These are phyloP conservation scores for Nicotiana tomentosiformis DNA, from an alignment of 257 asterid genomes.

Conservation along the genomic window DNA sequence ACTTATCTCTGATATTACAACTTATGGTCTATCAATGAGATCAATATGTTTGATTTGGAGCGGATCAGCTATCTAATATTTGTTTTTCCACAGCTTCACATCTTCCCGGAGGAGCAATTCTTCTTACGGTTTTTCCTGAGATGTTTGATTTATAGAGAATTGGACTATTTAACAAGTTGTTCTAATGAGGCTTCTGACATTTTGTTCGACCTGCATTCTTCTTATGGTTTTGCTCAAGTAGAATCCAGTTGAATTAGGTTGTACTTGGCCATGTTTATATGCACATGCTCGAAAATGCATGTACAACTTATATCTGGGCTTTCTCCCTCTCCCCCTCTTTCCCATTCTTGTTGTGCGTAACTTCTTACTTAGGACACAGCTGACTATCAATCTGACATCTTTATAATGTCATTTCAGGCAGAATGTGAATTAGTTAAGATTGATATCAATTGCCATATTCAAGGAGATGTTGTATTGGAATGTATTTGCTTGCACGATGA, in stretches of 20 bases:
- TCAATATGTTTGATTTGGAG: background rate
- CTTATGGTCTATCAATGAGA: background rate
- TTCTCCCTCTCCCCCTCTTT: background rate
- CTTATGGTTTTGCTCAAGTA: background rate
- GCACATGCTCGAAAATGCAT: background rate
- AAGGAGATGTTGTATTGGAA: slow-evolving; percentile 96
- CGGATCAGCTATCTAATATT: background rate
- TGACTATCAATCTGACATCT: background rate
- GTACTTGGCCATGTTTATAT: background rate
- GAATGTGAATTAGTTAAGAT: slow-evolving; percentile 79
- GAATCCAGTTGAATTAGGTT: background rate
- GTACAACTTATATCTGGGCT: background rate
- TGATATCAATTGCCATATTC: slow-evolving; percentile 78
- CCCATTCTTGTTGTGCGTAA: background rate
- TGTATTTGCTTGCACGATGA: slow-evolving; percentile 75
- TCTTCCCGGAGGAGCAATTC: background rate
- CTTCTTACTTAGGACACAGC: background rate
- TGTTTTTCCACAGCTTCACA: background rate
- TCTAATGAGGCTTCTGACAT: background rate
- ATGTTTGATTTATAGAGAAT: background rate
- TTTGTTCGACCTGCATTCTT: background rate
- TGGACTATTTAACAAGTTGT: background rate
- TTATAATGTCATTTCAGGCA: slow-evolving; percentile 47
- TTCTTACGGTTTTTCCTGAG: background rate
- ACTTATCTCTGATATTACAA: background rate